Evolutionary conservation across 331 rosid genomes (phyloP), one percentile per base, ranked within the genome.

Genomic region (Cydonia oblonga): DNA sequence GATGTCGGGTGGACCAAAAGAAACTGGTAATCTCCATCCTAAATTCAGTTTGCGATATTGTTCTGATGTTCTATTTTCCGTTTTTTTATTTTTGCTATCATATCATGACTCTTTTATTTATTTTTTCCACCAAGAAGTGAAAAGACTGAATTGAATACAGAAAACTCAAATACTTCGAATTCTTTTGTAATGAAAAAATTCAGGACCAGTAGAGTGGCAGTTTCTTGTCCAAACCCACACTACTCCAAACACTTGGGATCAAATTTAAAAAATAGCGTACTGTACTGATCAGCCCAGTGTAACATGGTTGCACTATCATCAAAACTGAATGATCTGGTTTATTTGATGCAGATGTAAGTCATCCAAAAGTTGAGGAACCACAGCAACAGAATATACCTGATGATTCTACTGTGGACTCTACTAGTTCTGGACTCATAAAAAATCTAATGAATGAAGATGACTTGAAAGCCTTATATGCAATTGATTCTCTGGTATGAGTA

Each of bases 391-490:
- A 66, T 85, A 66, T 84, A 72, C 79, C 85, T 53, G 98, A 93
- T 61, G 96, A 91, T 49, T 72, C 92, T 25, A 76, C 75, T 20
- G 63, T 75, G 4, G 97, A 89, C 53, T 46, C 96, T 78, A 64
- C 87, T 68, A 80, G 80, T 85, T 72, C 87, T 77, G 96, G 89
- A 75, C 75, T 84, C 16, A 87, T 84, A 79, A 93, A 91, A 84
- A 93, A 81, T 85, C 86, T 85, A 73, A 68, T 84, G 81, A 86
- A 75, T 25, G 96, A 91, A 67, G 98, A 93, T 83, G 97, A 93
- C 79, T 74, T 90, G 86, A 91, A 87, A 82, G 83, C 86, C 81
- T 26, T 92, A 30, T 84, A 83, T 86, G 60, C 82, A 35, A 64
- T 76, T 24, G 97, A 91, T 82, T 76, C 90, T 80, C 76, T 88